Percentiles rank a stretch among this genome's conserved stretches.
Evolutionary conservation across 371 early-diverging fungal species (phyloP).

Genomic region (Lichtheimia hyalospora): DNA sequence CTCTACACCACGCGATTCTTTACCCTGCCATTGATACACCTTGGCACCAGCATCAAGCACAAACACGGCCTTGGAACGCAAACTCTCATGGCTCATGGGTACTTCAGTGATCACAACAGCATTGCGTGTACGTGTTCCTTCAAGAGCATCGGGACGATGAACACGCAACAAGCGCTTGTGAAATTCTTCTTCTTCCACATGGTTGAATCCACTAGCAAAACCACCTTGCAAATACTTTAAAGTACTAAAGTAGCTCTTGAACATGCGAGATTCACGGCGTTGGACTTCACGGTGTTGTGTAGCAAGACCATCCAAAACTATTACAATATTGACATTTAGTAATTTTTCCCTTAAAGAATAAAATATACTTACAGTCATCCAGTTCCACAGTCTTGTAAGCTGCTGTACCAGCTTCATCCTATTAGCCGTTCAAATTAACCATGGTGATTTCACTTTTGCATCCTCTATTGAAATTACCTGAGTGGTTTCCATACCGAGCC

Average conservation of each 20-base stretch:
- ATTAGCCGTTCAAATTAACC: conserved; percentile 7
- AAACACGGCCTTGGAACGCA: conserved; percentile 80
- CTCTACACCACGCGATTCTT: conserved; percentile 63
- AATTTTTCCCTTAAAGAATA: conserved; percentile 1
- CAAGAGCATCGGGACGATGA: conserved; percentile 46
- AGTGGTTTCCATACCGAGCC: conserved; percentile 77
- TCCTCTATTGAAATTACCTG: conserved; percentile 17
- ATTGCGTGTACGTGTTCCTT: conserved; percentile 40
- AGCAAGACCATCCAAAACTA: conserved; percentile 67
- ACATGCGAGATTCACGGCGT: conserved; percentile 62
- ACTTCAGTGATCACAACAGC: conserved; percentile 71
- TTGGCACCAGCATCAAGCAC: conserved; percentile 71
- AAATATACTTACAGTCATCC: conserved; percentile 66
- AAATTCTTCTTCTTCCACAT: conserved; percentile 60
- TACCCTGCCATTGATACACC: conserved; percentile 80
- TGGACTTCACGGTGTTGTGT: conserved; percentile 83
- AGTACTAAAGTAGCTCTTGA: conserved; percentile 66
- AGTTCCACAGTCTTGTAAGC: conserved; percentile 91
- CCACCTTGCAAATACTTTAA: conserved; percentile 70
- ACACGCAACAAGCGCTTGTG: conserved; percentile 71
- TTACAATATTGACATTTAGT: background rate
- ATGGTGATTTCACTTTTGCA: background rate
- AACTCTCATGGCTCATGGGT: conserved; percentile 40
- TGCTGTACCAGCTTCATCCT: conserved; percentile 85
- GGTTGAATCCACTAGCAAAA: conserved; percentile 78